phyloP scores from a whole-genome alignment of 345 rosid species.

The Sisymbrium altissimum region DNA sequence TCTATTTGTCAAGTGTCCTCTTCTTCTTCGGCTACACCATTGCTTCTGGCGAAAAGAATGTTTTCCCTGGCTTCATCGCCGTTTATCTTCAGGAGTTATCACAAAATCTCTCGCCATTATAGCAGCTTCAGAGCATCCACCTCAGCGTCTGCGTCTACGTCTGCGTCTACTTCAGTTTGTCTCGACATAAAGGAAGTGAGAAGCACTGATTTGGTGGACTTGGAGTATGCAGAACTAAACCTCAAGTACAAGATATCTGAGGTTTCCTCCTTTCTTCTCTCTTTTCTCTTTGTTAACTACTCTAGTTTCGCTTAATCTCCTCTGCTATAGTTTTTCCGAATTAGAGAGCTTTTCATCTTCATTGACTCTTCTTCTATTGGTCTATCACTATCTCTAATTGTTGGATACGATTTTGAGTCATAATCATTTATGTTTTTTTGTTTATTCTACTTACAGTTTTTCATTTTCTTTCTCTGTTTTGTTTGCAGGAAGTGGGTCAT shows the following conservation, averaged over 20 bases:
- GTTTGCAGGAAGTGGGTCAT: conserved; percentile 68
- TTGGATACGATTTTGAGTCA: neutral
- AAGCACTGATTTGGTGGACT: conserved; percentile 64
- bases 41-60: conserved; percentile 34
- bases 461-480: neutral
- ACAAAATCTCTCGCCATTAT: conserved; percentile 13
- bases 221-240: conserved; percentile 79
- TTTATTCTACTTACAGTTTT: neutral
- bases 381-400: neutral
- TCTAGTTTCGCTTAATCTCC: neutral
- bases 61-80: conserved; percentile 20
- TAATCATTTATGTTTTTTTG: neutral
- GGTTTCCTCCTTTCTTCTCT: conserved; percentile 33
- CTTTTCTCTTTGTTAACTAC: neutral
- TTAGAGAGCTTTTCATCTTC: neutral
- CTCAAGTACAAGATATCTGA: conserved; percentile 53
- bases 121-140: conserved; percentile 16
- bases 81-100: conserved; percentile 15
- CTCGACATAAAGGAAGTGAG: conserved; percentile 35
- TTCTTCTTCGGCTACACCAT: conserved; percentile 25
- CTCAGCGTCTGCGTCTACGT: conserved; percentile 20
- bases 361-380: neutral
- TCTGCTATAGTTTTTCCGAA: neutral
- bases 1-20: conserved; percentile 22
- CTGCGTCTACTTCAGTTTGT: conserved; percentile 22